Evolutionary conservation across 805 yeast species (phyloP), one percentile per base, ranked within the genome.

Genomic region (baker's yeast (Saccharomyces cerevisiae)): DNA sequence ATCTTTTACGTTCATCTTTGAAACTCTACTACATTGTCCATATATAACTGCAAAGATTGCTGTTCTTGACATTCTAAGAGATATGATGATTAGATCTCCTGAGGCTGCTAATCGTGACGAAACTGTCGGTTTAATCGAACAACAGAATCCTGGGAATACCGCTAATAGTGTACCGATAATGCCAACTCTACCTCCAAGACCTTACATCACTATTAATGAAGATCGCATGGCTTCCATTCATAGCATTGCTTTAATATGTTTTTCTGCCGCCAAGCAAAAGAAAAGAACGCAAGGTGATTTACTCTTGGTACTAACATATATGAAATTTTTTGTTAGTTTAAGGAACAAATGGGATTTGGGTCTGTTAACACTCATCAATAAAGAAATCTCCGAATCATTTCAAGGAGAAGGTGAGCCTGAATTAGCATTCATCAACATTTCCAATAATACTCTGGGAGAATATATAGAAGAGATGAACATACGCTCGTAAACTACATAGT

Each of bases 11-110:
- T 87, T 85, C 63, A 73, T 89, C 11, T 63, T 76, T 27, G 91
- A 88, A 64, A 78, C 91, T 0, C 72, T 92, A 50, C 72, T 75
- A 28, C 76, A 79, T 49, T 87, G 95, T 62, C 94, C 95, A 1
- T 81, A 77, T 63, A 81, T 75, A 41, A 76, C 78, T 36, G 79
- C 81, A n/a, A 82, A 82, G 58, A 75, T 83, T 24, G 80, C 81
- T 2, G 71, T 83, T 41, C 77, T 89, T 21, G 80, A 83, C 3
- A 81, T 89, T 27, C 76, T 89, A 62, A 89, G 86, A 66, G 86
- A 83, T 58, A 73, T 89, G 58, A 69, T 83, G 62, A 61, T 76
- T 5, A 76, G 79, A 57, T 61, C 62, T 36, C 54, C 22, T 6
- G 32, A 47, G 28, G 47, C 51, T 24, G 49, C 9, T 21, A 6